A percentile compares a stretch with the other conserved stretches of the same genome.
Evolutionary conservation across 1,139 yeast genomes (phyloP).

Genomic region (Hanseniaspora gamundiae): DNA sequence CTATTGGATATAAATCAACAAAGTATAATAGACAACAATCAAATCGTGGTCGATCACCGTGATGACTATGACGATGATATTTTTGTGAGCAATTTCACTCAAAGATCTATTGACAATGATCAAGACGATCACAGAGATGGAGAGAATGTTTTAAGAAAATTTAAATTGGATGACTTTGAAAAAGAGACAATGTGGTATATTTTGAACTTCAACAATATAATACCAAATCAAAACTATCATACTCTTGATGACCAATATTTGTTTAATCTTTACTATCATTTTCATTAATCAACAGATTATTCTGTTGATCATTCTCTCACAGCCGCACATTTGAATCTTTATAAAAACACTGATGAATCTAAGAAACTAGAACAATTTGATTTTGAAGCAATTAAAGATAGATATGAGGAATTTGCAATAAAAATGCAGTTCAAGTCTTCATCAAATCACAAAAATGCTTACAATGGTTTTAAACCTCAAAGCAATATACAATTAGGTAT

Average conservation of each 20-base stretch:
- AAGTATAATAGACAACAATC: neutral
- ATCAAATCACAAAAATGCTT: too few relatives aligned
- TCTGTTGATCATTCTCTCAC: too few relatives aligned
- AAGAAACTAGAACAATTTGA: neutral
- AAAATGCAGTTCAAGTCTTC: neutral
- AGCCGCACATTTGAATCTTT: too few relatives aligned
- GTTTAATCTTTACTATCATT: neutral
- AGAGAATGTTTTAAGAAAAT: neutral
- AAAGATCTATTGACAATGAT: too few relatives aligned
- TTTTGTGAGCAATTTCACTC: too few relatives aligned
- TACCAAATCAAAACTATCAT: neutral
- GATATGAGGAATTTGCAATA: neutral
- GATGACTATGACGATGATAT: too few relatives aligned
- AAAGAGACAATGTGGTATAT: neutral
- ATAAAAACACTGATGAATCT: neutral
- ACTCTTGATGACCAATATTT: neutral
- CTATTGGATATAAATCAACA: neutral
- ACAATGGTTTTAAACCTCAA: too few relatives aligned
- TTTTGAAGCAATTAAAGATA: neutral
- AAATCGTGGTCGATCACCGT: neutral
- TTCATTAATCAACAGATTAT: neutral
- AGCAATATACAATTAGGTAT: too few relatives aligned
- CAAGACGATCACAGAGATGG: neutral
- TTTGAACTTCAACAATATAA: neutral
- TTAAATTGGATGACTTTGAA: neutral